Evolutionary conservation across 2,329 filamentous ascomycete species (phyloP), one percentile per base, ranked within the genome.

Genomic region (Beauveria medogensis): DNA sequence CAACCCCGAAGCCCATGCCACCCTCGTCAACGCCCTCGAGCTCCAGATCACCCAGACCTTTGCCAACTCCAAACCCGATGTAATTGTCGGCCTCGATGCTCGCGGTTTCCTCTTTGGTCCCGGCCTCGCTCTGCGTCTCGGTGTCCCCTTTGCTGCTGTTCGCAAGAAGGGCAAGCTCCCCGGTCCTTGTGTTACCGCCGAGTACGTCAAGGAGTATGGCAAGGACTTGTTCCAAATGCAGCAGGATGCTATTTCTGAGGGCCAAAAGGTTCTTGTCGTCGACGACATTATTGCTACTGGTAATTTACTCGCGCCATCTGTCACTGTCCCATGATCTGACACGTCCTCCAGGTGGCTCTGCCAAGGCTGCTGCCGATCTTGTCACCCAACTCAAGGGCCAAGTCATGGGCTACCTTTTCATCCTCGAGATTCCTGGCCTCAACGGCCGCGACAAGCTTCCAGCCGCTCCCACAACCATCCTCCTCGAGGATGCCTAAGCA

Each of bases 281-380:
- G 94, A 99, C 75, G 94, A 99, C 74, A 96, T 99, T 71, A 97
- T 99, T 78, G 94, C 94, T 61, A 99, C 94, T 66, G 93, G 93
- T 96, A 81, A 74, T 88, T 77, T 46, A 57, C 59, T 52, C 62
- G 16, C 16, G 43, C 18, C 10, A 3, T 26, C 16, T n/a, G 26
- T 20, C 10, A 28, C 43, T 20, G n/a, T 47, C 57, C 44, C 34
- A 43, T 40, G 26, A 46, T 44, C 47, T 55, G 16, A 58, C 20
- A 12, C 10, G 28, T 41, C 40, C 53, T 66, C 55, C 65, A 96
- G 93, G 93, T 76, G 94, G 94, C 68, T 96, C 92, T 66, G 94
- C 94, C 61, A 85, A 85, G 65, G 94, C 93, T 63, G 93, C 92
- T 22, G 92, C 90, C 65, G 84, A 90, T 64, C 88, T 99, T 63